Conservation (phyloP, 768 basidiomycete genomes). For the Kockovaella imperatae region DNA sequence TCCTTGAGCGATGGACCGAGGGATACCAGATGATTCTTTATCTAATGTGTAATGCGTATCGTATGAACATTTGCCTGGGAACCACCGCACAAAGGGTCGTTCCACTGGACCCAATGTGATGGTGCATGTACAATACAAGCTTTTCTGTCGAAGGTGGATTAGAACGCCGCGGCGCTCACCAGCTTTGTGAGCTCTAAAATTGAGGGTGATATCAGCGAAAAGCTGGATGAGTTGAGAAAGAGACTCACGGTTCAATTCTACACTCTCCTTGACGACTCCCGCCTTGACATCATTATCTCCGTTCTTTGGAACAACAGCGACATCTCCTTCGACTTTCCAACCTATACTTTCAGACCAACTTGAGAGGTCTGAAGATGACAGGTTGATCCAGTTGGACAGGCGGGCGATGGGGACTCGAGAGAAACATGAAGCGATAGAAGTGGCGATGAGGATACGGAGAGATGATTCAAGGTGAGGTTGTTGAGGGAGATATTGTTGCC, state of each 20-base stretch:
- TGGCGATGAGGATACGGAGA: conserved; percentile 35
- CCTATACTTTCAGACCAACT: conserved; percentile 32
- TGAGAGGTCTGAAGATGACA: conserved; percentile 21
- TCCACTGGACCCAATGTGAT: too few relatives aligned
- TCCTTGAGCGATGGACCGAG: too few relatives aligned
- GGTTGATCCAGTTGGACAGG: conserved; percentile 40
- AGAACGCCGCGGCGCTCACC: too few relatives aligned
- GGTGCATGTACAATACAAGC: too few relatives aligned
- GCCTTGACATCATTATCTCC: conserved; percentile 47
- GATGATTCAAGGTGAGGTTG: conserved; percentile 31
- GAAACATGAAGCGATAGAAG: conserved; percentile 42
- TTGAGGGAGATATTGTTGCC: conserved; percentile 35
- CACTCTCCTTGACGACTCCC: conserved; percentile 44
- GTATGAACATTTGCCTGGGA: too few relatives aligned
- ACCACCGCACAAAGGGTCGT: too few relatives aligned
- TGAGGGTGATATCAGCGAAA: too few relatives aligned
- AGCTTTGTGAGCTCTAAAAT: too few relatives aligned
- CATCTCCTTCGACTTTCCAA: conserved; percentile 43
- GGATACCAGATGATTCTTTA: too few relatives aligned
- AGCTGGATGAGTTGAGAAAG: too few relatives aligned
- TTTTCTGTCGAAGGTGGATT: too few relatives aligned
- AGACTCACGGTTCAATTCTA: conserved; percentile 45
- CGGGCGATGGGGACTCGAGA: conserved; percentile 32
- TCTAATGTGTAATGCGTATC: too few relatives aligned
- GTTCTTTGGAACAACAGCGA: conserved; percentile 38